These are phyloP conservation scores for Diddensiella santjacobensis DNA, from an alignment of 805 yeast species.

Conservation along the genomic window DNA sequence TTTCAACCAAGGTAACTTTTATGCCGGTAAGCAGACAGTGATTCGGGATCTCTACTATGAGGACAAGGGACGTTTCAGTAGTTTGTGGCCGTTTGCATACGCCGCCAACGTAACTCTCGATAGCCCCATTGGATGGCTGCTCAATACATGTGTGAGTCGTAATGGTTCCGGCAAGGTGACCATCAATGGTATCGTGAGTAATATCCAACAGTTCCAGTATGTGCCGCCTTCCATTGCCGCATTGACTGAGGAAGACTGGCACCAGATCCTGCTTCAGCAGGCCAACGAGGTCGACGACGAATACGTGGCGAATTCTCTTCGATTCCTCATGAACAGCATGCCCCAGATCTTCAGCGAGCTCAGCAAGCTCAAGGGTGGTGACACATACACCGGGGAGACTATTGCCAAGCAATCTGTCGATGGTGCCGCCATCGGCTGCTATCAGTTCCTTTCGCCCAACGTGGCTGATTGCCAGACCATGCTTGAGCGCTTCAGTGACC, in stretches of 20 bases:
- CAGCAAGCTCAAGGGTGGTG: neutral
- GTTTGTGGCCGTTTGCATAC: slow-evolving; percentile 9
- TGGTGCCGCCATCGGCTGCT: slow-evolving; percentile 7
- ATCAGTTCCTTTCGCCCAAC: slow-evolving; percentile 5
- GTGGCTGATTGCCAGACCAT: slow-evolving; percentile 6
- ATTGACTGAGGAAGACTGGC: slow-evolving; percentile 7
- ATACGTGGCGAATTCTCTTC: slow-evolving; percentile 1
- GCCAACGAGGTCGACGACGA: slow-evolving; percentile 6
- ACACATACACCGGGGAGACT: neutral
- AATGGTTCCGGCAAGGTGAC: slow-evolving; percentile 8
- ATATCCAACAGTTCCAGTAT: slow-evolving; percentile 4
- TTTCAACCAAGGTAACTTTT: neutral
- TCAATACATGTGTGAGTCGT: slow-evolving; percentile 7
- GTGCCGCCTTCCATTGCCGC: neutral
- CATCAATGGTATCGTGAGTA: slow-evolving; percentile 6
- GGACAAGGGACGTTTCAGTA: slow-evolving; percentile 6
- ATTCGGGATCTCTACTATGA: slow-evolving; percentile 8
- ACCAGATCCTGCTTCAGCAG: slow-evolving; percentile 1
- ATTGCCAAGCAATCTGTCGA: slow-evolving; percentile 2
- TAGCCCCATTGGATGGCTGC: slow-evolving; percentile 10
- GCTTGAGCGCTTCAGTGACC: slow-evolving; percentile 2
- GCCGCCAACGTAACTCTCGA: slow-evolving; percentile 8
- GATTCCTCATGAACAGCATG: slow-evolving; percentile 9
- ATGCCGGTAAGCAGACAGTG: neutral
- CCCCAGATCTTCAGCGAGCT: neutral